Base-by-base conservation (phyloP, 2,329 filamentous ascomycete genomes). In the Capronia coronata region DNA sequence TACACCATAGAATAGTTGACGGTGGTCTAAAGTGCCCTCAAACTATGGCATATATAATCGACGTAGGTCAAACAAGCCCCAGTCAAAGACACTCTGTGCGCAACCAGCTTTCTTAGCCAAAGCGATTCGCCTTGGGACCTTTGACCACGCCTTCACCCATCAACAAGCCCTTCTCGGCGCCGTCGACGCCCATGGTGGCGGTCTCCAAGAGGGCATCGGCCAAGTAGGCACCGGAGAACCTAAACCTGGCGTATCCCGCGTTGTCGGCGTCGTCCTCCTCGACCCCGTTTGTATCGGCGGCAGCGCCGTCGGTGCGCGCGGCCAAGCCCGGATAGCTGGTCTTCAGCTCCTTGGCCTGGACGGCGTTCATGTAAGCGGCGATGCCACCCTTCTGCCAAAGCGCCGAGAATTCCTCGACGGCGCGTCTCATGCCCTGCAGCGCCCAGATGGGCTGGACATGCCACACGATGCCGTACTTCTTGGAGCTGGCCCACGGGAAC, bases 401-500 rank as follows among this genome's bases (percentile, higher is more conserved):
- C 10, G 18, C n/a, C 13, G 29, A 22, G 32, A 45, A 48, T 19
- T 40, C 35, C 35, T 48, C 23, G 22, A 41, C 45, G 35, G 45
- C 34, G 11, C 45, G 35, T 19, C 45, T n/a, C 35, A 41, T 21
- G 18, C 46, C 46, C 39, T 49, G 46, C 14, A 49, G 22, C 7
- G 39, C 39, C 38, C 39, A 49, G n/a, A 49, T 49, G 16, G 46
- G 46, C 39, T 49, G 46, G 2, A 49, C 38, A 21, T 49, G 46
- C 46, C 46, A 49, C 1, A 43, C 39, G n/a, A 49, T 43, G 19
- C 46, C 46, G 29, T 49, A 49, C 18, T 43, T 43, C 37, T 37
- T 42, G 16, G 39, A 42, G 3, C 13, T 35, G 2, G 23, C 18
- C 39, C 38, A 42, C 8, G 46, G 39, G 14, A 43, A 42, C 10